Base-by-base conservation (phyloP, 805 yeast genomes). In the Geotrichum ghanense region DNA sequence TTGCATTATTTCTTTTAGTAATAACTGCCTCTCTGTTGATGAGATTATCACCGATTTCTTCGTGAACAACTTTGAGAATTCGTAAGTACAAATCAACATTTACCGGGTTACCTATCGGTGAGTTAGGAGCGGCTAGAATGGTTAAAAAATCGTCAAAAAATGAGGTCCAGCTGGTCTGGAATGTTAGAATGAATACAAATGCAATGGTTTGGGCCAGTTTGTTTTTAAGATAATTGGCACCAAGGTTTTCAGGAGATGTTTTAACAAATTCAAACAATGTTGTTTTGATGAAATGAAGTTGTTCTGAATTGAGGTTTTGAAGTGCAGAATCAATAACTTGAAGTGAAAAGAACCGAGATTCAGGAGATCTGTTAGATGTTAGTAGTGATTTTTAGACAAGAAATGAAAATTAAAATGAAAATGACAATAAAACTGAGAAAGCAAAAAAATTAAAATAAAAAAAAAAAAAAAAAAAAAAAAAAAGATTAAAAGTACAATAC, bases 1-100 rank as follows among this genome's bases (percentile, higher is more conserved):
- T 69, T 41, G 68, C 64, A 54, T 75, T 81, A 62, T 83, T 85
- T 56, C 85, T 75, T 42, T 79, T 80, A 14, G 72, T 63, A 21
- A 75, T 75, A 53, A 77, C 77, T 9, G 58, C 50, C 17, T 82
- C 76, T 56, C 95, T 76, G 25, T 79, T 66, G 52, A 88, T 83
- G 53, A 89, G 74, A 59, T 84, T 92, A 62, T 92, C 98, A 26
- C 95, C 98, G 54, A 92, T 87, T 64, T 89, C 96, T 23, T 81
- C 80, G 62, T 92, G 97, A 50, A 92, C 78, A 24, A 83, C 76
- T 40, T 79, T 63, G 49, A 88, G 67, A 5, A 87, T 74, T 58
- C 96, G 75, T 34, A 82, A 64, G 62, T 83, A 88, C 62, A 84
- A 76, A 58, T 89, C 97, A 9, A 73, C 60, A 53, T 74, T 76